Percentiles rank a stretch among this genome's conserved stretches.
Conservation (phyloP, 2,329 filamentous ascomycete species). For the Calonectria pseudoreteaudii region DNA sequence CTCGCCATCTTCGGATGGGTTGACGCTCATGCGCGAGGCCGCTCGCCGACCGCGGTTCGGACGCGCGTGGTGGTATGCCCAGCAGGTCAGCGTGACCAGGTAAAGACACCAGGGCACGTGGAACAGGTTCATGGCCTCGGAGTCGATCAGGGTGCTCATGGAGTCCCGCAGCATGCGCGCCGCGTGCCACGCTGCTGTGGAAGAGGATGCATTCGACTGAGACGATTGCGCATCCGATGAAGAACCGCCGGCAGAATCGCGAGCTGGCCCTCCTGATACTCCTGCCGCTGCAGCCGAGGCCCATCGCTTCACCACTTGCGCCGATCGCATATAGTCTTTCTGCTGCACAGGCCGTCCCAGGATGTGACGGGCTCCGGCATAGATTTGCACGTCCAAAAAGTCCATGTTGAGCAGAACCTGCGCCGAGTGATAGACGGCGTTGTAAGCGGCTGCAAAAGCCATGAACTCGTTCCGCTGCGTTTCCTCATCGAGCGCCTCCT, state of each 20-base stretch:
- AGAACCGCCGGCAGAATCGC: neutral
- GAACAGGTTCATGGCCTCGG: conserved; percentile 65
- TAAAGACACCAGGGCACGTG: conserved; percentile 74
- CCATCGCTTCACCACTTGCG: conserved; percentile 65
- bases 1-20: neutral
- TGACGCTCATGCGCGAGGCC: neutral
- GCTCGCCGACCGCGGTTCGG: conserved; percentile 16
- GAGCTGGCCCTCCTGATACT: neutral
- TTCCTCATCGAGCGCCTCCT: conserved; percentile 13
- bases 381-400: conserved; percentile 72
- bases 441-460: conserved; percentile 59
- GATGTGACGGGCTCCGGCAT: conserved; percentile 69
- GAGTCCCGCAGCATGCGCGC: conserved; percentile 64
- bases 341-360: conserved; percentile 65
- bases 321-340: conserved; percentile 62
- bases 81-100: conserved; percentile 67
- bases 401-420: conserved; percentile 68
- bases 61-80: conserved; percentile 65
- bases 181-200: conserved; percentile 64
- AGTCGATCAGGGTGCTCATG: conserved; percentile 60
- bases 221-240: neutral
- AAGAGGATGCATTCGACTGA: conserved; percentile 42
- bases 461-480: conserved; percentile 41
- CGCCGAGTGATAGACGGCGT: conserved; percentile 69
- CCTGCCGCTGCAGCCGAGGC: conserved; percentile 32